These are phyloP conservation scores for Anthoceros angustus DNA, from an alignment of 225 moss, liverwort and hornwort species.

Conservation along the genomic window DNA sequence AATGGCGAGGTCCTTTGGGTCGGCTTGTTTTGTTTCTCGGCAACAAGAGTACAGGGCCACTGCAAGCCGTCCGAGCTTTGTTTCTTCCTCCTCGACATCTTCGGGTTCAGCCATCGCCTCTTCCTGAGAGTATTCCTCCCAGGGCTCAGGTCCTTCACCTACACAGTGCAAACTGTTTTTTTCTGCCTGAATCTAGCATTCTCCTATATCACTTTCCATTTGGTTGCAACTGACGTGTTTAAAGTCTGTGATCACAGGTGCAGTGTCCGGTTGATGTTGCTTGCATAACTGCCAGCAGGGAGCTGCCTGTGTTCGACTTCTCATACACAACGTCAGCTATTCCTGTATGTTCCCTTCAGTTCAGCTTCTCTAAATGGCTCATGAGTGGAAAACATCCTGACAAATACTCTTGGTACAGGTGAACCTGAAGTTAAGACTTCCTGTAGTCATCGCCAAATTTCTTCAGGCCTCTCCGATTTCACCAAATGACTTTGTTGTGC, in stretches of 20 bases:
- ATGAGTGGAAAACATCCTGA: not conserved
- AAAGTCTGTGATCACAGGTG: constrained; percentile 37
- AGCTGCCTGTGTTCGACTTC: constrained; percentile 78
- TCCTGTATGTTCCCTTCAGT: constrained; percentile 23
- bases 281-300: constrained; percentile 77
- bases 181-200: not conserved
- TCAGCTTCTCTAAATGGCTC: not conserved
- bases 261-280: constrained; percentile 66
- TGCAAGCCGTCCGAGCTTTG: constrained; percentile 52
- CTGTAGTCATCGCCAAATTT: constrained; percentile 67
- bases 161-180: not conserved
- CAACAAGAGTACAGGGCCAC: constrained; percentile 52
- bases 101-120: constrained; percentile 48
- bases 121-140: constrained; percentile 64
- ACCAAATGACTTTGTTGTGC: constrained; percentile 69
- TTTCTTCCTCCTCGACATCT: constrained; percentile 56
- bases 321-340: constrained; percentile 35
- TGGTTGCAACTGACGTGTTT: not conserved
- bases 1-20: constrained; percentile 79
- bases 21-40: constrained; percentile 80
- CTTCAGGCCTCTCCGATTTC: constrained; percentile 60
- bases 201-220: not conserved
- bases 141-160: constrained; percentile 54
- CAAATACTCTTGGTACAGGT: constrained; percentile 34
- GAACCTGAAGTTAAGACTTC: constrained; percentile 53